These are phyloP conservation scores for Plasmodium gonderi DNA, from an alignment of 169 alveolate species.

Conservation along the genomic window DNA sequence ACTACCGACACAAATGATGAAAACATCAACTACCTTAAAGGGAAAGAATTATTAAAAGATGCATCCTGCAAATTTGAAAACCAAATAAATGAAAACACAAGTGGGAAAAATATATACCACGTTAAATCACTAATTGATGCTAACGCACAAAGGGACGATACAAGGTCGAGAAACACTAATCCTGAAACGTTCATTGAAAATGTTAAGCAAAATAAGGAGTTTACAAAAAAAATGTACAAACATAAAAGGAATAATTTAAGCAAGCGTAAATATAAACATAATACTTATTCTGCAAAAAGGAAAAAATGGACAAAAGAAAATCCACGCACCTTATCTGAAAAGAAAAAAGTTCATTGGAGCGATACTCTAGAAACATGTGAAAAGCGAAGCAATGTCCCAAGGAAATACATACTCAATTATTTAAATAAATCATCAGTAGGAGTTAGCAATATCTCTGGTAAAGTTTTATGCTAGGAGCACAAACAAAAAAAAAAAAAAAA, in stretches of 20 bases:
- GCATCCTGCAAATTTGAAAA: neutral
- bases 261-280: neutral
- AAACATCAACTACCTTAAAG: too few species aligned
- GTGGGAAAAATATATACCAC: neutral
- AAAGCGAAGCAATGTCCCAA: neutral
- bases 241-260: neutral
- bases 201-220: neutral
- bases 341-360: neutral
- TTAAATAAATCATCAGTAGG: neutral
- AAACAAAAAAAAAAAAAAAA: neutral
- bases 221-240: neutral
- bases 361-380: neutral
- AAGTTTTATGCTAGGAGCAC: neutral
- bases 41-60: neutral
- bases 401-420: neutral
- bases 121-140: neutral
- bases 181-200: neutral
- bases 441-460: neutral
- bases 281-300: neutral
- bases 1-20: too few species aligned
- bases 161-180: neutral
- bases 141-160: neutral
- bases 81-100: neutral
- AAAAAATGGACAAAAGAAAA: constrained; percentile 23
- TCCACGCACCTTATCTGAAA: neutral